Conservation (phyloP, 2,329 filamentous ascomycete species). For the Cladosporium sp. region DNA sequence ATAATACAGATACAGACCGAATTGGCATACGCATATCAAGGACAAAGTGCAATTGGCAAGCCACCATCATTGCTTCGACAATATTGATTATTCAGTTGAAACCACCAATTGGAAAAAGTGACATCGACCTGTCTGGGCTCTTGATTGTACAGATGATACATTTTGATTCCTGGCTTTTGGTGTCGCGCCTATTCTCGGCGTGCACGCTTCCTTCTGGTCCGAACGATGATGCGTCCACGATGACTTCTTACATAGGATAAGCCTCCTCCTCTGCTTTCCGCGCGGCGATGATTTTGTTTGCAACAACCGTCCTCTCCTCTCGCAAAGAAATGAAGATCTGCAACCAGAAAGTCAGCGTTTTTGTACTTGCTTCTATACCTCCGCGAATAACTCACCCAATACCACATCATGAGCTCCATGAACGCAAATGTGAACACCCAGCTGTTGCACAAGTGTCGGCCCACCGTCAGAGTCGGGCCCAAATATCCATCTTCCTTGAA, state of each 20-base stretch:
- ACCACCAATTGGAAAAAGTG: no score
- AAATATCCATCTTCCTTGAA: conserved; percentile 52
- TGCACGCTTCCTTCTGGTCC: no score
- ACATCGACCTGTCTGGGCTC: no score
- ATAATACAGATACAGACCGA: background rate
- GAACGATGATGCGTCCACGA: no score
- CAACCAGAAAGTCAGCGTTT: background rate
- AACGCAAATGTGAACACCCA: conserved; percentile 82
- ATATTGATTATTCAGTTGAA: no score
- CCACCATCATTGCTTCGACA: no score
- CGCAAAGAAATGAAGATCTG: conserved; percentile 61
- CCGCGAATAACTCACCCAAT: conserved; percentile 59
- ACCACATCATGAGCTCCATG: conserved; percentile 78
- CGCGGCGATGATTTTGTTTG: conserved; percentile 31
- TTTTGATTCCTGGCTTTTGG: no score
- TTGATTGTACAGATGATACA: no score
- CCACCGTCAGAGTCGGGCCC: conserved; percentile 31
- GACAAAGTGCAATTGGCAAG: no score
- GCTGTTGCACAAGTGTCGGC: conserved; percentile 72
- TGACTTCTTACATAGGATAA: background rate
- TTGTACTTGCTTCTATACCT: background rate
- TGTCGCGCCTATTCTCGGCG: no score
- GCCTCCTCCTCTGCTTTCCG: conserved; percentile 35
- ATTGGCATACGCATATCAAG: no score
- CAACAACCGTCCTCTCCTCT: conserved; percentile 53